Conservation (phyloP, 352 stramenopile species). For the Phytophthora crassamura region DNA sequence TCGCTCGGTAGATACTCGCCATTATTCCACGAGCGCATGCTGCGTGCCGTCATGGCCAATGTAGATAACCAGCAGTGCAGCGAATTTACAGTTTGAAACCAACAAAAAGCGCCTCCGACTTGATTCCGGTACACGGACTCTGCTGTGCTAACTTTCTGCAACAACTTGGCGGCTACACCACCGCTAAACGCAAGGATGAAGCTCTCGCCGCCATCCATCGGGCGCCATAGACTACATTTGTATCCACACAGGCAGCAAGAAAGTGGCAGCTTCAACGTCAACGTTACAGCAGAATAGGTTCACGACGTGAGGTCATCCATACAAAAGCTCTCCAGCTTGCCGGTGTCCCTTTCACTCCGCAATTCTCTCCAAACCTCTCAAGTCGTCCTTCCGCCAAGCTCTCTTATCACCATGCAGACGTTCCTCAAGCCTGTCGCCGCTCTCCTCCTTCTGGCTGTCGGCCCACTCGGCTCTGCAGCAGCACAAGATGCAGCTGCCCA, state of each 20-base stretch:
- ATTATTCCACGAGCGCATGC: no score
- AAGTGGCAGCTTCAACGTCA: constrained; percentile 1
- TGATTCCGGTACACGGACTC: no score
- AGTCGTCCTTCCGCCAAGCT: constrained; percentile 3
- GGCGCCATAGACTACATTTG: neutral
- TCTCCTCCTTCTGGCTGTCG: constrained; percentile 7
- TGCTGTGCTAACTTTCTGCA: no score
- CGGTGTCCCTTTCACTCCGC: constrained; percentile 8
- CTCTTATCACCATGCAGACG: constrained; percentile 1
- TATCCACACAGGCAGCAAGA: constrained; percentile 9
- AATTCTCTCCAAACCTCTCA: constrained; percentile 14
- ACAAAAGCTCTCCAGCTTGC: neutral
- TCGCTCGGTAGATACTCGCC: no score
- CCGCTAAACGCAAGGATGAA: no score
- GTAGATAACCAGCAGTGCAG: no score
- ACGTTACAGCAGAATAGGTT: constrained; percentile 17
- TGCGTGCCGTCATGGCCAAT: no score
- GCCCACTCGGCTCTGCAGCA: neutral
- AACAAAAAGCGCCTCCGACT: no score
- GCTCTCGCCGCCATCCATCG: no score
- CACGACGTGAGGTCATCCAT: constrained; percentile 1
- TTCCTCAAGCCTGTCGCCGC: constrained; percentile 5
- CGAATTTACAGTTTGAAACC: no score
- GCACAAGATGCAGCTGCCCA: constrained; percentile 15
- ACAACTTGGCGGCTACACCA: no score